Evolutionary conservation across 2,329 filamentous ascomycete species (phyloP), one percentile per base, ranked within the genome.

Genomic region (Scedosporium boydii): DNA sequence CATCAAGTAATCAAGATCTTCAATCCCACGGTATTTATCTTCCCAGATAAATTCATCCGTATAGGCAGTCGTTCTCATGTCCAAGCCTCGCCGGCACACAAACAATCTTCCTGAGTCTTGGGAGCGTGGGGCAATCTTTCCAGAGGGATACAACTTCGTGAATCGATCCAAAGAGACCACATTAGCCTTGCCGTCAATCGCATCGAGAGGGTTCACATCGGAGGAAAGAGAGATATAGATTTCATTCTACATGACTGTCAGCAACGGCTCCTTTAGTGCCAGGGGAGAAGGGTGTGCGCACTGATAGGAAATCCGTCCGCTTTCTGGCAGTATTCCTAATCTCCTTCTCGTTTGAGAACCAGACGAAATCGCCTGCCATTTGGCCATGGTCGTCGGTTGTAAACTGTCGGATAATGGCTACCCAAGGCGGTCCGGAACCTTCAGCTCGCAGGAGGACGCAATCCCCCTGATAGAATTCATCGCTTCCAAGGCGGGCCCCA

Each of bases 21-120:
- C 78, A 38, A 79, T 79, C n/a, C 86, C 86, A 0, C 78, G 79
- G 68, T 91, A 96, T 1, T 96, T 76, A 53, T 96, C 86, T 70
- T 97, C 92, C 95, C 95, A 99, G 1, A 84, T 73, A 67, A 99
- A 96, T 68, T 97, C 92, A 14, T 95, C 86, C 0, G 93, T 97
- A 72, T 98, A 99, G 23, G 87, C 92, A 21, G 91, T 89, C 26
- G 93, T 96, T 63, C 92, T 82, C 12, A 90, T 90, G 71, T 96
- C 96, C 70, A 93, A 96, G 23, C 91, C 95, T 72, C 93, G 82
- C 60, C 93, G 87, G 70, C 95, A 98, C 58, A 98, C 77, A 69
- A 98, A 98, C 18, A 89, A 86, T 75, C 96, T 97, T 66, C 90
- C 91, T 71, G 85, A 87, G 68, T 93, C 89, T 60, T 83, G 84